Percentiles rank a stretch among this genome's conserved stretches.
Conservation (phyloP, 2,329 filamentous ascomycete genomes). For the Aspergillus sp. region DNA sequence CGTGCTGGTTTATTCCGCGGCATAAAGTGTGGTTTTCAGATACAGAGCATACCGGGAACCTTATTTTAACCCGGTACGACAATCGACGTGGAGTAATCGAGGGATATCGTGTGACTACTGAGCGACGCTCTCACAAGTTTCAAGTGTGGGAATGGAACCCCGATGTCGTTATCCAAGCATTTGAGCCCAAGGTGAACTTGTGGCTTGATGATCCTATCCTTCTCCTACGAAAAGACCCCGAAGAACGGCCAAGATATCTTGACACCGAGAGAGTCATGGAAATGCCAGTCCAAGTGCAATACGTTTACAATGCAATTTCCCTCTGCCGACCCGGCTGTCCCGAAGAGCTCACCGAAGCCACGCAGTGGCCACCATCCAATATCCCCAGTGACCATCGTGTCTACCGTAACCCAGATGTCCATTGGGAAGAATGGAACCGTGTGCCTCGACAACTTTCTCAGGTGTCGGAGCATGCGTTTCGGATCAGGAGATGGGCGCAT, state of each 20-base stretch:
- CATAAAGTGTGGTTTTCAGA: constrained; percentile 87
- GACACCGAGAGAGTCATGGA: constrained; percentile 52
- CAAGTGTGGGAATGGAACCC: constrained; percentile 65
- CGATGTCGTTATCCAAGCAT: constrained; percentile 69
- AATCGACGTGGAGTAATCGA: constrained; percentile 72
- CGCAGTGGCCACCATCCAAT: constrained; percentile 73
- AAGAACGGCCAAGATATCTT: constrained; percentile 22
- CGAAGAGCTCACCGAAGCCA: constrained; percentile 42
- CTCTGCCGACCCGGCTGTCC: constrained; percentile 56
- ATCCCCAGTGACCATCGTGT: constrained; percentile 65
- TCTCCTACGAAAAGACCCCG: constrained; percentile 47
- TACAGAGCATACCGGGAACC: constrained; percentile 67
- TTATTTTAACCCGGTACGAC: constrained; percentile 77
- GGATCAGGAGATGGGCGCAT: constrained; percentile 74
- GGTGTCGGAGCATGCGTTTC: constrained; percentile 69
- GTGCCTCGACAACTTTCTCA: constrained; percentile 56
- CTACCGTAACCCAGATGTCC: constrained; percentile 48
- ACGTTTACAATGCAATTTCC: constrained; percentile 66
- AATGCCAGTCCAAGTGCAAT: constrained; percentile 53
- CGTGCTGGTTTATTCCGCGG: constrained; percentile 79
- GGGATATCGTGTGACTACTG: constrained; percentile 72
- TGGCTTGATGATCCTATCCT: constrained; percentile 74
- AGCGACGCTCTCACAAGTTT: constrained; percentile 55
- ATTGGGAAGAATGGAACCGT: constrained; percentile 47
- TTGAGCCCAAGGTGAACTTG: constrained; percentile 67